Conservation (phyloP, 139 green algal species). For the Closterium sp. region DNA sequence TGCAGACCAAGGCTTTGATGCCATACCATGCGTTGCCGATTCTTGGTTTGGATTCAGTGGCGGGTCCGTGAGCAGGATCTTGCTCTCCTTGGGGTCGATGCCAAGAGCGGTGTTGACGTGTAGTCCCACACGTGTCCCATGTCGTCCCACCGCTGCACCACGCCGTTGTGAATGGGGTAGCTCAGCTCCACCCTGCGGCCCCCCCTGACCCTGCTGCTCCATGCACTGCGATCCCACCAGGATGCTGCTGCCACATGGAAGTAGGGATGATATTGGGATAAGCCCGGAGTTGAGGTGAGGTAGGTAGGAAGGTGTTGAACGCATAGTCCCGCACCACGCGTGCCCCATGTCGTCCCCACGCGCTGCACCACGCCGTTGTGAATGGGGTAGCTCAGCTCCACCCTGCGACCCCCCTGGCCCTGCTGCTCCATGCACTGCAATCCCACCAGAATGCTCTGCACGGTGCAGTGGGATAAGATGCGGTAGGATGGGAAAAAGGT, state of each 20-base stretch:
- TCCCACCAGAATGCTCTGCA: conserved; percentile 60
- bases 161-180: conserved; percentile 72
- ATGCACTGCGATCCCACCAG: conserved; percentile 60
- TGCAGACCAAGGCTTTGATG: too few relatives aligned
- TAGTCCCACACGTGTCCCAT: conserved; percentile 73
- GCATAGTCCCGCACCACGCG: too few relatives aligned
- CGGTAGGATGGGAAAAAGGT: neutral
- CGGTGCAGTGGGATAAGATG: neutral
- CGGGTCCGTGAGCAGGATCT: conserved; percentile 74
- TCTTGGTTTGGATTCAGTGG: conserved; percentile 63
- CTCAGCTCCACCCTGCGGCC: conserved; percentile 62
- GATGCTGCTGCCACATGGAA: conserved; percentile 44
- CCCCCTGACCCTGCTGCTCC: conserved; percentile 11
- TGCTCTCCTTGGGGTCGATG: conserved; percentile 55
- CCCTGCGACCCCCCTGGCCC: neutral
- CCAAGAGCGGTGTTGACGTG: conserved; percentile 53
- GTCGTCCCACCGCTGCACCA: conserved; percentile 73
- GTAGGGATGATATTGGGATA: neutral
- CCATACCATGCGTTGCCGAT: conserved; percentile 61
- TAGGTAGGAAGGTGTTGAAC: too few relatives aligned
- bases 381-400: neutral
- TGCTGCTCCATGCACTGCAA: neutral
- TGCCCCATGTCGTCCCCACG: too few relatives aligned
- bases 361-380: too few relatives aligned
- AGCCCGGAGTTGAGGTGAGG: neutral